Conservation (phyloP, 148 eudicot species). For the Vaccinium macrocarpon region DNA sequence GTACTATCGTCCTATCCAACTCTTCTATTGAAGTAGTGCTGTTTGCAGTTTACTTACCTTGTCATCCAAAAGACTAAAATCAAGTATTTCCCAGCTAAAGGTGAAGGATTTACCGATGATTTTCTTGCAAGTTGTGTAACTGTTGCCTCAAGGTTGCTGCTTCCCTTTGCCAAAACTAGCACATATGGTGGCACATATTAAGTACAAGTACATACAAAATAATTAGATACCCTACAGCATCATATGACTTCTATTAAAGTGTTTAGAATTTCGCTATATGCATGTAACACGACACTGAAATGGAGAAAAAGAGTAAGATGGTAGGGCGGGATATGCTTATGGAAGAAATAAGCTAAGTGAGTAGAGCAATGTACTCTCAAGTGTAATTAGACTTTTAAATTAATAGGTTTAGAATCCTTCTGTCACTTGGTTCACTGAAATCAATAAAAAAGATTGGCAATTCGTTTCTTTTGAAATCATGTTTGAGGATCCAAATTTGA, state of each 20-base stretch:
- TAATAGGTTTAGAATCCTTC: background rate
- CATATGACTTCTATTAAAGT: background rate
- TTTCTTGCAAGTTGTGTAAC: slow-evolving; percentile 66
- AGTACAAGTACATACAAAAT: background rate
- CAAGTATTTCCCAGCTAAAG: background rate
- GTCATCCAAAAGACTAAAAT: background rate
- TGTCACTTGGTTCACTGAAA: background rate
- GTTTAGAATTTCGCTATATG: background rate
- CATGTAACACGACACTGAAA: background rate
- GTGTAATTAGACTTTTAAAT: background rate
- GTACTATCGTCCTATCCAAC: background rate
- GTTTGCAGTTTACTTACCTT: background rate
- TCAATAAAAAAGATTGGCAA: no score
- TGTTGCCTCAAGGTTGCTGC: slow-evolving; percentile 70
- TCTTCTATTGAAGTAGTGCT: background rate
- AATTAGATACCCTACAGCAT: background rate
- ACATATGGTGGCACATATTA: slow-evolving; percentile 4
- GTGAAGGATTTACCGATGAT: slow-evolving; percentile 49
- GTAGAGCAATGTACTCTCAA: background rate
- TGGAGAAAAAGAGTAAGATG: background rate
- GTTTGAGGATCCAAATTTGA: background rate
- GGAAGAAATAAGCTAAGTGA: background rate
- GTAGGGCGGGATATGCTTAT: background rate
- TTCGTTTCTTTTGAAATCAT: background rate
- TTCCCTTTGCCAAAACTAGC: slow-evolving; percentile 79